These are phyloP conservation scores for Pseudopyricularia cyperi DNA, from an alignment of 2,329 filamentous ascomycete species.

Conservation along the genomic window DNA sequence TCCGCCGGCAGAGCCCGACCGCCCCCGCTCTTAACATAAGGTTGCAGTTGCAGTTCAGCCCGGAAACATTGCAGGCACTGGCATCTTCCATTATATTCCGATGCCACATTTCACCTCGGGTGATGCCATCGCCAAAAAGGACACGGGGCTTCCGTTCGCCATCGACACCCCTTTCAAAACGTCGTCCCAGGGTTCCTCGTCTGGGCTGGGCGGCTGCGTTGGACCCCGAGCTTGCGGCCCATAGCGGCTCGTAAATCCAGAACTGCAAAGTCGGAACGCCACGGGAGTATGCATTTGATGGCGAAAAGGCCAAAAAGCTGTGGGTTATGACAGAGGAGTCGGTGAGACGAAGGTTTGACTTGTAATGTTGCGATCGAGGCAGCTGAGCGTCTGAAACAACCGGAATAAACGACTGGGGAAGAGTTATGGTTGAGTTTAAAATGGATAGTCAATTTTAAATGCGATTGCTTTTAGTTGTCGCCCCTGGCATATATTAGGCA, in stretches of 20 bases:
- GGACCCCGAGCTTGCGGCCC: slow-evolving; percentile 17
- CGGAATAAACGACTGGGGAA: no score
- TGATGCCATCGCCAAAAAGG: slow-evolving; percentile 12
- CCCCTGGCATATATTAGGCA: no score
- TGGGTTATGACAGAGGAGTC: slow-evolving; percentile 29
- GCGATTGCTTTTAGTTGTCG: no score
- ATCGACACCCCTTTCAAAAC: slow-evolving; percentile 8
- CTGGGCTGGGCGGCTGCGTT: slow-evolving; percentile 23
- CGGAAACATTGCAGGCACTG: slow-evolving; percentile 16
- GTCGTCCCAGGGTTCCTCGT: slow-evolving; percentile 17
- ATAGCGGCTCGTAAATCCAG: slow-evolving; percentile 11
- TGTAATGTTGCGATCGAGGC: slow-evolving; percentile 14
- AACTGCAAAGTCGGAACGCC: slow-evolving; percentile 16
- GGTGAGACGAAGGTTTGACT: slow-evolving; percentile 21
- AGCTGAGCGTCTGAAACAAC: not conserved
- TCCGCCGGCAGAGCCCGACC: not conserved
- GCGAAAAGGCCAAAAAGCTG: slow-evolving; percentile 20
- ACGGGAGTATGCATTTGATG: slow-evolving; percentile 4
- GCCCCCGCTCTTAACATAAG: not conserved
- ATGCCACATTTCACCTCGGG: slow-evolving; percentile 7
- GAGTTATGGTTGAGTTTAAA: no score
- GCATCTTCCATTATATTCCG: slow-evolving; percentile 3
- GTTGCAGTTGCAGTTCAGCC: slow-evolving; percentile 30
- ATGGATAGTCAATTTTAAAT: no score
- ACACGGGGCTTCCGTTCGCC: slow-evolving; percentile 5